These are phyloP conservation scores for Medakamo hakoo DNA, from an alignment of 139 green algal species.

Conservation along the genomic window DNA sequence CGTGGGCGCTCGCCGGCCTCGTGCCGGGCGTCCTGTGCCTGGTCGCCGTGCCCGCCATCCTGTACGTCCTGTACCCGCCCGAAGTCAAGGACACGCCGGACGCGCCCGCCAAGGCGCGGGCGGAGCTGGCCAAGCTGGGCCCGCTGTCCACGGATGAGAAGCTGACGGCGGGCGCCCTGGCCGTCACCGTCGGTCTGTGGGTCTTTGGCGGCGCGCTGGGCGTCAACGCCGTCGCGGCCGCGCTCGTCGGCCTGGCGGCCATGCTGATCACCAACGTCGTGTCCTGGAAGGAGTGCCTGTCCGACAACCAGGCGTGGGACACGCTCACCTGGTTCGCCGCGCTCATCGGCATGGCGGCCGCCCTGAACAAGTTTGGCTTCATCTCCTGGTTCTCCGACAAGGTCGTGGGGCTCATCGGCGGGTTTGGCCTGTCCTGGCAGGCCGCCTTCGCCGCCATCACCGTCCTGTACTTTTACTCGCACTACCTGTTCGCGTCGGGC, in stretches of 20 bases:
- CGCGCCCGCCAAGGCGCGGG: constrained; percentile 58
- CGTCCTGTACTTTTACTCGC: constrained; percentile 96
- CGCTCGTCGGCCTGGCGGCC: constrained; percentile 86
- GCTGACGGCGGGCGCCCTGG: constrained; percentile 77
- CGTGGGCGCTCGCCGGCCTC: constrained; percentile 78
- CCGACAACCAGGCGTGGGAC: constrained; percentile 77
- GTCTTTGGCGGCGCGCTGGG: constrained; percentile 77
- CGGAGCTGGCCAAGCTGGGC: constrained; percentile 87
- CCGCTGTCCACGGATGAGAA: constrained; percentile 89
- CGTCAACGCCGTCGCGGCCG: constrained; percentile 84
- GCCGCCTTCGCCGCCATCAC: constrained; percentile 76
- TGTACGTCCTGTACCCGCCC: constrained; percentile 93
- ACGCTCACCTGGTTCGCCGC: constrained; percentile 98
- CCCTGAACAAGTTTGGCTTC: constrained; percentile 97
- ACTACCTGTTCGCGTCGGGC: constrained; percentile 98
- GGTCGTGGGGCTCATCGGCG: constrained; percentile 59
- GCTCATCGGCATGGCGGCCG: constrained; percentile 94
- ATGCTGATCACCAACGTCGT: constrained; percentile 72
- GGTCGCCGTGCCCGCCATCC: constrained; percentile 65
- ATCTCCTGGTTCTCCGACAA: constrained; percentile 90
- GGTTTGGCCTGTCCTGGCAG: constrained; percentile 87
- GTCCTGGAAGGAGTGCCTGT: constrained; percentile 63
- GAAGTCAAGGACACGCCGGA: constrained; percentile 90
- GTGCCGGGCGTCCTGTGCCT: constrained; percentile 80
- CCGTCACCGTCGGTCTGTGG: constrained; percentile 80